These are phyloP conservation scores for Phyllosticta citrichinensis DNA, from an alignment of 2,329 filamentous ascomycete genomes.

Conservation along the genomic window DNA sequence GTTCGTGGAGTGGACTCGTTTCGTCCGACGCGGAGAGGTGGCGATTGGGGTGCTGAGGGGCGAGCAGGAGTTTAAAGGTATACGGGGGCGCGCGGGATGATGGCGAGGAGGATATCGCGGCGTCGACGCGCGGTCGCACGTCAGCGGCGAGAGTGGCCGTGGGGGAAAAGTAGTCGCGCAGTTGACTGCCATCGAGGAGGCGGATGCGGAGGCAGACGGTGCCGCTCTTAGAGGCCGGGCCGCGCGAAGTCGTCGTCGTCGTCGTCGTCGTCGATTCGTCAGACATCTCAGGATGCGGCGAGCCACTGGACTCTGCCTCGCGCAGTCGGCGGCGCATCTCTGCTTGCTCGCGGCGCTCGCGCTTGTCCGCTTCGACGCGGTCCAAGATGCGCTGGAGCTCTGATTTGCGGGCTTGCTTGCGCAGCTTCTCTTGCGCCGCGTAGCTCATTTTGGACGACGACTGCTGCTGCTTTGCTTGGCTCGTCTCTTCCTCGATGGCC, in stretches of 20 bases:
- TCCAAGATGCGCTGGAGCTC: conserved; percentile 63
- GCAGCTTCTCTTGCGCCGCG: conserved; percentile 47
- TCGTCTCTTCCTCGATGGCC: conserved; percentile 26
- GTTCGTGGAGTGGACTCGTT: conserved; percentile 51
- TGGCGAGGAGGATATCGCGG: conserved; percentile 35
- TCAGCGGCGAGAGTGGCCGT: conserved; percentile 51
- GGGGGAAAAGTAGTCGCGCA: conserved; percentile 62
- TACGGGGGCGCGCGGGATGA: conserved; percentile 47
- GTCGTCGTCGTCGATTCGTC: background rate
- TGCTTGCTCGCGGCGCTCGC: conserved; percentile 45
- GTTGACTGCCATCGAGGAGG: conserved; percentile 71
- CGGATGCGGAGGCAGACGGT: conserved; percentile 56
- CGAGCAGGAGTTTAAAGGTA: conserved; percentile 73
- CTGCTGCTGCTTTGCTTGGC: conserved; percentile 18
- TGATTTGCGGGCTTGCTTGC: conserved; percentile 54
- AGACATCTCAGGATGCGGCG: background rate
- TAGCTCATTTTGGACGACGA: conserved; percentile 35
- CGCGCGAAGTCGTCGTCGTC: conserved; percentile 11
- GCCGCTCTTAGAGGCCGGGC: conserved; percentile 22
- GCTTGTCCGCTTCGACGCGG: conserved; percentile 68
- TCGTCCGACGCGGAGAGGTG: conserved; percentile 70
- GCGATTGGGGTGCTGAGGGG: conserved; percentile 60
- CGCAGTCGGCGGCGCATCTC: conserved; percentile 27
- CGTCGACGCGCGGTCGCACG: conserved; percentile 70
- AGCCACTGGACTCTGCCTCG: background rate